A percentile compares a stretch with the other conserved stretches of the same genome.
Evolutionary conservation across 2,329 filamentous ascomycete species (phyloP).

Genomic region (Geosmithia flava): DNA sequence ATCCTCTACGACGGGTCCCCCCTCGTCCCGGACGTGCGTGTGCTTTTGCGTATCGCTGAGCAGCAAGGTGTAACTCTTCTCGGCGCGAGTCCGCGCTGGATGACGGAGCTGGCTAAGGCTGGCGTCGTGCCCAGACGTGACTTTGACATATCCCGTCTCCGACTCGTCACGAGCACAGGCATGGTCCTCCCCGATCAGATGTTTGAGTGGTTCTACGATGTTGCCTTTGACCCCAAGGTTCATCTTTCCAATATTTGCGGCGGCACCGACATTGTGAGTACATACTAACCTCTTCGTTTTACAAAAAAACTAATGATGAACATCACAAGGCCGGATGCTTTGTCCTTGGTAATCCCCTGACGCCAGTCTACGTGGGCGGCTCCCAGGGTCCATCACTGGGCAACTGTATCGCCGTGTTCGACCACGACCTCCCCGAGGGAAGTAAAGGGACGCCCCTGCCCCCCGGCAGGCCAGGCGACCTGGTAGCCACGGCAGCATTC

Average conservation of each 20-base stretch:
- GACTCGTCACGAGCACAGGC: slow-evolving; percentile 57
- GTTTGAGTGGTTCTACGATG: slow-evolving; percentile 69
- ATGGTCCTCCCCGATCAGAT: slow-evolving; percentile 70
- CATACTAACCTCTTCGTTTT: no score
- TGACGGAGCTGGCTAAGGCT: slow-evolving; percentile 58
- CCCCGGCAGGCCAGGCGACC: slow-evolving; percentile 57
- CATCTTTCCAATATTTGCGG: slow-evolving; percentile 66
- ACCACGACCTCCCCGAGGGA: slow-evolving; percentile 41
- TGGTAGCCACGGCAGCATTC: slow-evolving; percentile 59
- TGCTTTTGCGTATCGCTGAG: slow-evolving; percentile 49
- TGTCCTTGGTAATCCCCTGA: slow-evolving; percentile 53
- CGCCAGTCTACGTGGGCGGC: slow-evolving; percentile 49
- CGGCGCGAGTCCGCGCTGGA: slow-evolving; percentile 65
- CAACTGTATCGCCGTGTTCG: slow-evolving; percentile 44
- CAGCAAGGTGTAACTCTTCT: slow-evolving; percentile 58
- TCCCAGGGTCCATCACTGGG: slow-evolving; percentile 37
- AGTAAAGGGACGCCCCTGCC: slow-evolving; percentile 29
- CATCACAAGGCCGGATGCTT: slow-evolving; percentile 44
- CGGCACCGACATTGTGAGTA: slow-evolving; percentile 59
- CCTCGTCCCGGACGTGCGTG: slow-evolving; percentile 54
- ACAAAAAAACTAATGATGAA: no score
- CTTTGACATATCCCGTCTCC: slow-evolving; percentile 49
- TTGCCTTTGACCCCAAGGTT: slow-evolving; percentile 52
- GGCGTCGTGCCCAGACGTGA: slow-evolving; percentile 48
- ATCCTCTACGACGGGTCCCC: slow-evolving; percentile 79